Evolutionary conservation across 2,329 filamentous ascomycete species (phyloP).

Genomic region (Cytospora leucostoma): DNA sequence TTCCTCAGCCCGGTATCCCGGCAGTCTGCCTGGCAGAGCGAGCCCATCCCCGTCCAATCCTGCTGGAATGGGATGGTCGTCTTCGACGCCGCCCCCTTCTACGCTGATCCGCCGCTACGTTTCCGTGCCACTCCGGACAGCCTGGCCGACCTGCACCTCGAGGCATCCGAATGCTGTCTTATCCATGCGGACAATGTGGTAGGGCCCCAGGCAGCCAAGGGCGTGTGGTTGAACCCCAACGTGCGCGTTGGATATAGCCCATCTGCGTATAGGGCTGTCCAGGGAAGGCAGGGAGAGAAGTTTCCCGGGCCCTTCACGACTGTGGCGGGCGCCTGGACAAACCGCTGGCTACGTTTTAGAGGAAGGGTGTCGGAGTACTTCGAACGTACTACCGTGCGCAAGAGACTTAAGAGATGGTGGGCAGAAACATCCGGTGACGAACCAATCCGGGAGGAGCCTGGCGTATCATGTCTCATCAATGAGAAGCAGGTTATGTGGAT

Average conservation of each 20-base stretch:
- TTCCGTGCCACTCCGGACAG: slow-evolving; percentile 66
- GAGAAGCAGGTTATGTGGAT: slow-evolving; percentile 61
- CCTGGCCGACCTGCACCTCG: slow-evolving; percentile 63
- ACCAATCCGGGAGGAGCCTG: slow-evolving; percentile 42
- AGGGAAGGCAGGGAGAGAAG: slow-evolving; percentile 41
- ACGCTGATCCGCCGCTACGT: slow-evolving; percentile 45
- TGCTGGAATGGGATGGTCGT: slow-evolving; percentile 69
- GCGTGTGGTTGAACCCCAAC: slow-evolving; percentile 69
- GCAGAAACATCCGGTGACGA: slow-evolving; percentile 38
- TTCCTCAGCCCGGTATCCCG: slow-evolving; percentile 49
- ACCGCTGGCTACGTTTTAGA: slow-evolving; percentile 52
- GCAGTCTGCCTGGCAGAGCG: slow-evolving; percentile 49
- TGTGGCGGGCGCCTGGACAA: slow-evolving; percentile 59
- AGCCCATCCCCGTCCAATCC: slow-evolving; percentile 60
- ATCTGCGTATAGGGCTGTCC: slow-evolving; percentile 53
- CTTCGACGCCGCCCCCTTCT: slow-evolving; percentile 50
- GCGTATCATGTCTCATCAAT: slow-evolving; percentile 55
- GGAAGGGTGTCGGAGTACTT: slow-evolving; percentile 41
- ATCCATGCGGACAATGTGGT: slow-evolving; percentile 72
- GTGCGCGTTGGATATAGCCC: slow-evolving; percentile 67
- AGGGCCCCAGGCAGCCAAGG: slow-evolving; percentile 43
- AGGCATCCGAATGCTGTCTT: slow-evolving; percentile 79
- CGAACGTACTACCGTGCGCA: slow-evolving; percentile 42
- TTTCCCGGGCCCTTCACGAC: slow-evolving; percentile 54
- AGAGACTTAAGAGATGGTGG: slow-evolving; percentile 45